Conservation (phyloP, 306 rosid species). For the Cucurbita pepo region DNA sequence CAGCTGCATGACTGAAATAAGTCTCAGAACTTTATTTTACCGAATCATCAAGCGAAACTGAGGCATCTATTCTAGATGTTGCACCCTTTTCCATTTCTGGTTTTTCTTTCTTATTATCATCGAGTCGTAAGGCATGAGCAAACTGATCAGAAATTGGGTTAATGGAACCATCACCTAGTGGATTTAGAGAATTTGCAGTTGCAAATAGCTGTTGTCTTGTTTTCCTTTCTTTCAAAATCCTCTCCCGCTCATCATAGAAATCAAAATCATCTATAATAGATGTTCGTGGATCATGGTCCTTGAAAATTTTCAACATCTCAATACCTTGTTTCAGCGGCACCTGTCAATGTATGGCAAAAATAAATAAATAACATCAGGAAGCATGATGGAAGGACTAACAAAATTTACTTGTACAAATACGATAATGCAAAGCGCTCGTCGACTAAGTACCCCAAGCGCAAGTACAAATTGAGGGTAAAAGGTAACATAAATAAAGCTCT, state of each 20-base stretch:
- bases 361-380: background rate
- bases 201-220: conserved; percentile 25
- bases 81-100: conserved; percentile 11
- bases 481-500: background rate
- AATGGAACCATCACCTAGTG: conserved; percentile 11
- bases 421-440: background rate
- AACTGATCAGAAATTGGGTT: conserved; percentile 15
- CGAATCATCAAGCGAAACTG: conserved; percentile 6
- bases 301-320: conserved; percentile 43
- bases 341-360: conserved; percentile 11
- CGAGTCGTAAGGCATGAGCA: conserved; percentile 14
- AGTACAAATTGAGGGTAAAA: background rate
- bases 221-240: conserved; percentile 30
- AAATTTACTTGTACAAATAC: background rate
- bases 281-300: conserved; percentile 27
- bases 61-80: conserved; percentile 12
- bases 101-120: conserved; percentile 12
- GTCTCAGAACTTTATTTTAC: conserved; percentile 13
- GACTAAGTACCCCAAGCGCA: background rate
- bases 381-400: conserved; percentile 5
- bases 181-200: conserved; percentile 14
- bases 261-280: conserved; percentile 37
- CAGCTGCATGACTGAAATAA: conserved; percentile 10
- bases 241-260: conserved; percentile 41
- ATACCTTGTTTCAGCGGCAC: conserved; percentile 35